Conservation (phyloP, 2,329 filamentous ascomycete species). For the Orbilia brochopaga region DNA sequence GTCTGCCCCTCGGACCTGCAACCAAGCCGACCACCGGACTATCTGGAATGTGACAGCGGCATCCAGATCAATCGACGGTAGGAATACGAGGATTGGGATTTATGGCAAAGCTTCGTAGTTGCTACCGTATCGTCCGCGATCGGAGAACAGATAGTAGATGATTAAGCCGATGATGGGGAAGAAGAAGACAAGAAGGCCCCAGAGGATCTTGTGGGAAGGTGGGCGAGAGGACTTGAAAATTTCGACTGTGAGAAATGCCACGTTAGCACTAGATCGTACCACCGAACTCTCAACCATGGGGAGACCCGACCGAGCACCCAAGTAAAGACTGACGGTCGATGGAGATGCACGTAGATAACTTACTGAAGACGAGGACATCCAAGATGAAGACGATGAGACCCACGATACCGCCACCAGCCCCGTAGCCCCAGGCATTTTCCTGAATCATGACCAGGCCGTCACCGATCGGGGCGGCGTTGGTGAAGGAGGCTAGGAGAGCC, state of each 20-base stretch:
- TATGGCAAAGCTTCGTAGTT: conserved; percentile 48
- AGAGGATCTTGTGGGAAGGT: conserved; percentile 66
- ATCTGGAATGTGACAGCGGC: not conserved
- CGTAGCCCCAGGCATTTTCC: conserved; percentile 65
- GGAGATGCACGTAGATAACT: conserved; percentile 54
- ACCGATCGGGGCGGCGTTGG: conserved; percentile 62
- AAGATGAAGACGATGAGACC: conserved; percentile 69
- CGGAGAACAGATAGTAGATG: conserved; percentile 70
- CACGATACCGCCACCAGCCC: conserved; percentile 67
- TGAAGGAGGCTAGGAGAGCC: conserved; percentile 63
- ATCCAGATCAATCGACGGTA: not conserved
- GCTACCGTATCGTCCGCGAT: conserved; percentile 56
- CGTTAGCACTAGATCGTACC: not conserved
- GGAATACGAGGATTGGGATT: not conserved
- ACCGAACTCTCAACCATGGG: not conserved
- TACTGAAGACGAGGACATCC: conserved; percentile 70
- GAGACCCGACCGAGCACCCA: not conserved
- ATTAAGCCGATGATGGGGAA: conserved; percentile 69
- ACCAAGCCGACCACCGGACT: not conserved
- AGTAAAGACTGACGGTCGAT: not conserved
- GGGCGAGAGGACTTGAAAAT: conserved; percentile 70
- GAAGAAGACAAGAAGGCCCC: conserved; percentile 69
- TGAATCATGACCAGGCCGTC: conserved; percentile 57
- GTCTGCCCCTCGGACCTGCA: too few relatives aligned
- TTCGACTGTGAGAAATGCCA: conserved; percentile 62